Conservation (phyloP, 306 rosid genomes). For the Fagus sylvatica region DNA sequence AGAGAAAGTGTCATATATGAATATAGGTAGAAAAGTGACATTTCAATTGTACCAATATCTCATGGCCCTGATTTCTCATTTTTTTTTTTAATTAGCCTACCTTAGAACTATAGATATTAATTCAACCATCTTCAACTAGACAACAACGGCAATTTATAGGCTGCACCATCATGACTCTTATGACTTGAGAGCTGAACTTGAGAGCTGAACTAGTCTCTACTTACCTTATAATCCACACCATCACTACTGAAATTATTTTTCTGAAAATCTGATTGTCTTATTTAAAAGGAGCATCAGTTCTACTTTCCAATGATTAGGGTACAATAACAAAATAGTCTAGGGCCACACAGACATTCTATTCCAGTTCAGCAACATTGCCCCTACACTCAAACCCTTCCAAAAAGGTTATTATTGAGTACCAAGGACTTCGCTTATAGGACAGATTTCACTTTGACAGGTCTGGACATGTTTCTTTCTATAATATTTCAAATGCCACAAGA, state of each 20-base stretch:
- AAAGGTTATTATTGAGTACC: neutral
- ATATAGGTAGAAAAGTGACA: neutral
- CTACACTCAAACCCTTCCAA: neutral
- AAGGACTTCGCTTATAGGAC: neutral
- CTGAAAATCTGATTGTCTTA: too few species aligned
- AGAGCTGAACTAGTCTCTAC: neutral
- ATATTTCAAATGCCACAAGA: neutral
- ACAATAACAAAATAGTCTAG: neutral
- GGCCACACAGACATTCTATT: neutral
- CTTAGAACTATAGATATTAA: neutral
- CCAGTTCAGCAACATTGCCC: neutral
- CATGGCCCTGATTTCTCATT: neutral
- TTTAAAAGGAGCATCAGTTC: too few species aligned
- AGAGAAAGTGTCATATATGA: neutral
- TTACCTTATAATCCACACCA: neutral
- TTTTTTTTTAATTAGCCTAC: neutral
- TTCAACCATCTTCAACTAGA: neutral
- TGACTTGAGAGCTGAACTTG: neutral
- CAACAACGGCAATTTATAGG: neutral
- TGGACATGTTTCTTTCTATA: neutral
- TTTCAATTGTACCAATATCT: neutral
- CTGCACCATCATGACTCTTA: neutral
- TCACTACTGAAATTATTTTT: too few species aligned
- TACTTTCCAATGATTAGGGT: neutral
- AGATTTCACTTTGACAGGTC: neutral